Percentiles rank a stretch among this genome's conserved stretches.
These are phyloP conservation scores for Syzygium aqueum DNA, from an alignment of 345 rosid genomes.

Conservation along the genomic window DNA sequence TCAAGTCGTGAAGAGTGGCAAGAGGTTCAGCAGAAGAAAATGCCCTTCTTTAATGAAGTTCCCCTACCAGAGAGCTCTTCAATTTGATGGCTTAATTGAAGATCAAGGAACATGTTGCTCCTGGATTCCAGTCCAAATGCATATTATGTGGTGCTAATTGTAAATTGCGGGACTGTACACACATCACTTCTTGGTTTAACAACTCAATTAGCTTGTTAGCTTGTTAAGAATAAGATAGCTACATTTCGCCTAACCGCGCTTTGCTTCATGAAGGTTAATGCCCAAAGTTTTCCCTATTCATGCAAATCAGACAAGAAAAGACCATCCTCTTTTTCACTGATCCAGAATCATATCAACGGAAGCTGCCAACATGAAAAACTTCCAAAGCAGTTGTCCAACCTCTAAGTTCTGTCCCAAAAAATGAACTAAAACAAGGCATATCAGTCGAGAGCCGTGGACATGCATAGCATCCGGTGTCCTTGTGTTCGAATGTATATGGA, in stretches of 20 bases:
- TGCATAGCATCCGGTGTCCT: neutral
- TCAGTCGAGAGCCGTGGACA: neutral
- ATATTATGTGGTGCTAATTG: neutral
- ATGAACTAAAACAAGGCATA: neutral
- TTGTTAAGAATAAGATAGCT: neutral
- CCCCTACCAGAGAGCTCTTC: conserved; percentile 15
- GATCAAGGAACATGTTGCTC: neutral
- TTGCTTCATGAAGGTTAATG: neutral
- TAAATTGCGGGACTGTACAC: neutral
- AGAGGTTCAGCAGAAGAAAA: conserved; percentile 39
- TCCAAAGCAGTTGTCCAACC: neutral
- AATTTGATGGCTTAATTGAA: neutral
- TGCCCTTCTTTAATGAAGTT: conserved; percentile 47
- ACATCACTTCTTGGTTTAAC: neutral
- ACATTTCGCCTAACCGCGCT: neutral
- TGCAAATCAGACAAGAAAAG: neutral
- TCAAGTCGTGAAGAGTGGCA: conserved; percentile 21
- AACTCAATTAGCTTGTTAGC: neutral
- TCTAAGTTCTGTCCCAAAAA: neutral
- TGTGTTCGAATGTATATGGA: neutral
- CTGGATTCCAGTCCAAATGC: neutral
- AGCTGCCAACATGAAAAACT: neutral
- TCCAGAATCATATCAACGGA: neutral
- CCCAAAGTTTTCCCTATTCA: neutral
- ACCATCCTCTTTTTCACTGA: neutral